Percentiles rank a stretch among this genome's conserved stretches.
Conservation (phyloP, 106 monocot genomes). For the Apostasia shenzhenica region DNA sequence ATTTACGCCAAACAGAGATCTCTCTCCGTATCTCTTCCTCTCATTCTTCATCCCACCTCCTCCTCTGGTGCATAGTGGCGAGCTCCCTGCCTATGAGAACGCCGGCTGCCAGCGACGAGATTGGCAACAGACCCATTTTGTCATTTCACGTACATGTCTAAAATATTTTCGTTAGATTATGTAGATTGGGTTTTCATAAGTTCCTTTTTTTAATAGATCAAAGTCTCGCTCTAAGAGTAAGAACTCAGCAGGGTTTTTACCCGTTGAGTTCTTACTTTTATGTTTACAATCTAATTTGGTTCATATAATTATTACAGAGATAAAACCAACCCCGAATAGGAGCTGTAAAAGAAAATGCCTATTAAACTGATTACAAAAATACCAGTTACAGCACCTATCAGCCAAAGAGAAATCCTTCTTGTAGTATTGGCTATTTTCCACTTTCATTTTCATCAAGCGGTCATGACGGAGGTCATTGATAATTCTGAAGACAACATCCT, state of each 20-base stretch:
- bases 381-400: slow-evolving; percentile 4
- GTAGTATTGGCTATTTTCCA: background rate
- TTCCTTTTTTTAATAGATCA: background rate
- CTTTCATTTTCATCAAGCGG: no score
- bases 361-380: slow-evolving; percentile 8
- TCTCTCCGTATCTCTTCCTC: no score
- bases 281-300: background rate
- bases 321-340: slow-evolving; percentile 1
- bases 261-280: background rate
- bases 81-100: no score
- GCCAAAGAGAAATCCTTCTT: slow-evolving; percentile 7
- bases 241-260: background rate
- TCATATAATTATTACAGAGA: slow-evolving; percentile 4
- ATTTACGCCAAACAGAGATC: no score
- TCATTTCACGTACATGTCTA: no score
- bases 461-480: no score
- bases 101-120: no score
- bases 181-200: background rate
- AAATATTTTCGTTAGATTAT: background rate
- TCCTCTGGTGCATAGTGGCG: no score
- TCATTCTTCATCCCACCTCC: no score
- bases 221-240: slow-evolving; percentile 1
- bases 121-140: no score
- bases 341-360: background rate
- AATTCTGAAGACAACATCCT: no score